Percentiles rank a stretch among this genome's conserved stretches.
phyloP scores from a whole-genome alignment of 192 early-diverging fungal species.

The Dimargaris xerosporica region DNA sequence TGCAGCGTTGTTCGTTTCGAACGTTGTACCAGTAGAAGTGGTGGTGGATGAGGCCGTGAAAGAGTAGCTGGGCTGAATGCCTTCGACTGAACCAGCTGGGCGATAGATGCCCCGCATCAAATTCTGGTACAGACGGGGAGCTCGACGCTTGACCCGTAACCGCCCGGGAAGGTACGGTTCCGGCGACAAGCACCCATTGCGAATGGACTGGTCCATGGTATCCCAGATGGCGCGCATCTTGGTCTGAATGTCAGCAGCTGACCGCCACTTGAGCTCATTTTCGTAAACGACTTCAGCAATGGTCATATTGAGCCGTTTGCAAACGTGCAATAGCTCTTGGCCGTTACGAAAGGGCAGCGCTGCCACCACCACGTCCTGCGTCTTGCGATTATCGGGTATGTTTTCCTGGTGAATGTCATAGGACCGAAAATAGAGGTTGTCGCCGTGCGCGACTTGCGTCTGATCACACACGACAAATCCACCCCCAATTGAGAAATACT shows the following conservation, averaged over 20 bases:
- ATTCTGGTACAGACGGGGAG: constrained; percentile 75
- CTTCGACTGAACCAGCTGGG: constrained; percentile 6
- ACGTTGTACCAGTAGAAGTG: not conserved
- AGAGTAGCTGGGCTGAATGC: not conserved
- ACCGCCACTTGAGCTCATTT: constrained; percentile 87
- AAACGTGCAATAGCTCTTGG: constrained; percentile 60
- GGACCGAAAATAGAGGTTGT: constrained; percentile 45
- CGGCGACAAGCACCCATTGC: constrained; percentile 49
- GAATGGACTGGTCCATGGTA: constrained; percentile 80
- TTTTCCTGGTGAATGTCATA: constrained; percentile 22
- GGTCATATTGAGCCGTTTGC: constrained; percentile 63
- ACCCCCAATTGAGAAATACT: constrained; percentile 92
- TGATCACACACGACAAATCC: constrained; percentile 92
- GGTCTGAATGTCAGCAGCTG: constrained; percentile 59
- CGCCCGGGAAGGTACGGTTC: constrained; percentile 59
- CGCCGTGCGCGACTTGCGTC: constrained; percentile 61
- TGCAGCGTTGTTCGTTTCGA: constrained; percentile 12
- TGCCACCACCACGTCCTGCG: constrained; percentile 58
- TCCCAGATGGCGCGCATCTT: constrained; percentile 72
- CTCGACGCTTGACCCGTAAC: constrained; percentile 66
- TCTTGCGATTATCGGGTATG: constrained; percentile 32
- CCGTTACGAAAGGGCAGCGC: constrained; percentile 75
- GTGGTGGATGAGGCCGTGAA: not conserved
- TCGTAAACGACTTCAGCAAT: constrained; percentile 94
- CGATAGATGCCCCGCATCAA: constrained; percentile 60